Evolutionary conservation across 225 moss, liverwort and hornwort genomes (phyloP).

Genomic region (Polytrichum formosum): DNA sequence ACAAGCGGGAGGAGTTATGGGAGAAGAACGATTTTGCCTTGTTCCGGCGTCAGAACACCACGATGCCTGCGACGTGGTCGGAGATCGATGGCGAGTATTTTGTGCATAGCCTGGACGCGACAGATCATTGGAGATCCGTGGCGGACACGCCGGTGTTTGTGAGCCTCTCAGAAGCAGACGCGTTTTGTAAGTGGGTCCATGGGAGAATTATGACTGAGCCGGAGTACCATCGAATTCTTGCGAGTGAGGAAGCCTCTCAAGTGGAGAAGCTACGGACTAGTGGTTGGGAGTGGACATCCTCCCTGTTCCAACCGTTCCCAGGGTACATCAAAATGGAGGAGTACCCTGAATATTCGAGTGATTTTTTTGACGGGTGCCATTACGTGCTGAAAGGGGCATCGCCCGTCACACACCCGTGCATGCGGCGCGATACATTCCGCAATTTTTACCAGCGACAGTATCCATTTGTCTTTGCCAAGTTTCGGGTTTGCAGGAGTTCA

Average conservation of each 20-base stretch:
- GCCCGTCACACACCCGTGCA: slow-evolving; percentile 59
- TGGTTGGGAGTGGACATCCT: slow-evolving; percentile 87
- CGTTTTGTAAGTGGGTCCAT: slow-evolving; percentile 65
- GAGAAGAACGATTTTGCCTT: slow-evolving; percentile 45
- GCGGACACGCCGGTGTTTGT: slow-evolving; percentile 60
- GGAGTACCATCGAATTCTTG: slow-evolving; percentile 59
- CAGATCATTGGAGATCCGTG: slow-evolving; percentile 60
- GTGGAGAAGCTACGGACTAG: slow-evolving; percentile 48
- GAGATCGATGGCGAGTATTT: slow-evolving; percentile 50
- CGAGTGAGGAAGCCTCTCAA: slow-evolving; percentile 8
- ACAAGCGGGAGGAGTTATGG: slow-evolving; percentile 48
- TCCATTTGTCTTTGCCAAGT: slow-evolving; percentile 77
- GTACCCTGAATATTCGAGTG: slow-evolving; percentile 71
- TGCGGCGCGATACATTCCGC: slow-evolving; percentile 70
- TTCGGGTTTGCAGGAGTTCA: slow-evolving; percentile 56
- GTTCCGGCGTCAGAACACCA: slow-evolving; percentile 41
- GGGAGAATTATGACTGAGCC: slow-evolving; percentile 73
- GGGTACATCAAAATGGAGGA: slow-evolving; percentile 66
- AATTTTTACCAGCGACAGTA: slow-evolving; percentile 88
- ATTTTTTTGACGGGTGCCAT: slow-evolving; percentile 79
- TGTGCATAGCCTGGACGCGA: slow-evolving; percentile 46
- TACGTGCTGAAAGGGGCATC: slow-evolving; percentile 83
- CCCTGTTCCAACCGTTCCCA: slow-evolving; percentile 54
- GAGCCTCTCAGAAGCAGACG: slow-evolving; percentile 80
- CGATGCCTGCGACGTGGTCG: slow-evolving; percentile 77